Evolutionary conservation across 2,329 filamentous ascomycete genomes (phyloP).

Genomic region (Pseudofabraea citricarpa): DNA sequence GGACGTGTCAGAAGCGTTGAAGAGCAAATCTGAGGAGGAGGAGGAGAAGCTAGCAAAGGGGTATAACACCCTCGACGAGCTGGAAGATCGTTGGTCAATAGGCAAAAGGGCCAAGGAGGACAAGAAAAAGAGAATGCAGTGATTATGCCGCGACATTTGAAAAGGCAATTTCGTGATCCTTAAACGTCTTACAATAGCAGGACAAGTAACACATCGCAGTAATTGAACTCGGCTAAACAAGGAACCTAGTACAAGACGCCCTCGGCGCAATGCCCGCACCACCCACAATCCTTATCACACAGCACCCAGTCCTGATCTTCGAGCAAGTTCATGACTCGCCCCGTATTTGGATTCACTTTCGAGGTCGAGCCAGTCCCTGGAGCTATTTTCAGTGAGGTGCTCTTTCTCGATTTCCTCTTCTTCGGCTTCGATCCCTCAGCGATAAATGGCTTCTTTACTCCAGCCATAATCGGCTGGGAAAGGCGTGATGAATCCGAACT

Average conservation of each 20-base stretch:
- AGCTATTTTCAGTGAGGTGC: slow-evolving; percentile 1
- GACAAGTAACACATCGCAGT: too few species aligned
- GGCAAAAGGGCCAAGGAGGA: too few species aligned
- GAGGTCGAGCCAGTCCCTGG: slow-evolving; percentile 1
- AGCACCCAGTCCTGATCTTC: slow-evolving; percentile 8
- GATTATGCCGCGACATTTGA: too few species aligned
- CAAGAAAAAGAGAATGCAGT: too few species aligned
- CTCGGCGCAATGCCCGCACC: slow-evolving; percentile 10
- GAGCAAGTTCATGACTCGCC: slow-evolving; percentile 6
- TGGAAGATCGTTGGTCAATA: too few species aligned
- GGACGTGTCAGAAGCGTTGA: too few species aligned
- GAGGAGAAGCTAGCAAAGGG: too few species aligned
- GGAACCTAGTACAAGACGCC: slow-evolving; percentile 4
- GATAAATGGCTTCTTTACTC: not conserved
- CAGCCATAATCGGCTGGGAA: not conserved
- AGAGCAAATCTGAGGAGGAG: too few species aligned
- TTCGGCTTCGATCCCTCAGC: not conserved
- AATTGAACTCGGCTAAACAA: not conserved
- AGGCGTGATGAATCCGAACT: not conserved
- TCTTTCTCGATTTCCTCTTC: not conserved
- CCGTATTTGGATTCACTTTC: slow-evolving; percentile 5
- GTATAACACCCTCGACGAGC: too few species aligned
- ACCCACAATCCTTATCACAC: slow-evolving; percentile 13
- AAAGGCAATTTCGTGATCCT: too few species aligned
- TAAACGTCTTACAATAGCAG: too few species aligned